phyloP scores from a whole-genome alignment of 2,329 filamentous ascomycete genomes.

The Clarireedia paspali region DNA sequence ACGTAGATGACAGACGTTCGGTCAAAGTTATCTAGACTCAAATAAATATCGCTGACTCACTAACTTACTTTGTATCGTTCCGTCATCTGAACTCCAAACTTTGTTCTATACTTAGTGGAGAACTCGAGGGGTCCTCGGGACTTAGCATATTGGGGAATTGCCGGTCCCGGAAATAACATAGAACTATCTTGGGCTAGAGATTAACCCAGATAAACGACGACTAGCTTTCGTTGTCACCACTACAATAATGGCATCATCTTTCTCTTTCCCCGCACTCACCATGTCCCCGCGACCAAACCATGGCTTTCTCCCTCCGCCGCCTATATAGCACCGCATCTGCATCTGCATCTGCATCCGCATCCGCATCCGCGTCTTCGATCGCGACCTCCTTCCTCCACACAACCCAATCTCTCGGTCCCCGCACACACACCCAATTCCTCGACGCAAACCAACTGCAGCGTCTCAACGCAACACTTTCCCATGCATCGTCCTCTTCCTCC shows the following conservation, averaged over 20 bases:
- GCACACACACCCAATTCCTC: slow-evolving; percentile 37
- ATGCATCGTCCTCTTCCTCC: too few relatives aligned
- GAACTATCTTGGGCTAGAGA: too few relatives aligned
- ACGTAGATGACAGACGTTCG: neutral
- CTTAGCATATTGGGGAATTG: too few relatives aligned
- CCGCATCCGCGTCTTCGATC: slow-evolving; percentile 35
- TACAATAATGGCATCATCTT: too few relatives aligned
- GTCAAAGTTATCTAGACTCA: neutral
- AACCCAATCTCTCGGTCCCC: slow-evolving; percentile 24
- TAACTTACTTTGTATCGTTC: too few relatives aligned
- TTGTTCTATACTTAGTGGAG: neutral
- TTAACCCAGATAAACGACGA: too few relatives aligned
- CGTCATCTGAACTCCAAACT: neutral
- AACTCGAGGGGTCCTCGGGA: too few relatives aligned
- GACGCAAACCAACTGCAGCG: slow-evolving; percentile 58
- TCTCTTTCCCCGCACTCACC: too few relatives aligned
- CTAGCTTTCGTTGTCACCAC: too few relatives aligned
- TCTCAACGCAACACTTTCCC: slow-evolving; percentile 48
- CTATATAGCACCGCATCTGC: neutral
- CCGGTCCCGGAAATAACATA: too few relatives aligned
- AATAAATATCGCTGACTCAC: too few relatives aligned
- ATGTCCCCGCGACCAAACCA: too few relatives aligned
- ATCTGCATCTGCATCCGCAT: slow-evolving; percentile 26
- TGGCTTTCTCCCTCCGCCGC: neutral
- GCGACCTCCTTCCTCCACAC: slow-evolving; percentile 34